phyloP scores from a whole-genome alignment of 192 early-diverging fungal genomes.

The Mortierella claussenii region DNA sequence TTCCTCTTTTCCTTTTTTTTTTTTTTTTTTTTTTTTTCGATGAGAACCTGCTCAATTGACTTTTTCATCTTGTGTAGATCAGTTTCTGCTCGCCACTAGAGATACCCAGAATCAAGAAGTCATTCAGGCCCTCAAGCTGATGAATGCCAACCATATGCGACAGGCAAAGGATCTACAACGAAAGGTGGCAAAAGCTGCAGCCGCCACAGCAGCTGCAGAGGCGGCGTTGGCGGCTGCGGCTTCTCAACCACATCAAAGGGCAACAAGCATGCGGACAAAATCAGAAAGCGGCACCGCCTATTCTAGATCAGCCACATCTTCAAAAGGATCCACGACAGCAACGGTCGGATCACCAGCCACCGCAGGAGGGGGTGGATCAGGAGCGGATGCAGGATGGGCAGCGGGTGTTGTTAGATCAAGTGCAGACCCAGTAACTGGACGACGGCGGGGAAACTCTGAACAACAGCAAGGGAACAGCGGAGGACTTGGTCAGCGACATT shows the following conservation, averaged over 20 bases:
- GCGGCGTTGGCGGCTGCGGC: constrained; percentile 1
- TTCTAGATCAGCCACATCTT: neutral
- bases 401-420: neutral
- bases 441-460: constrained; percentile 6
- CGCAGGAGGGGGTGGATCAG: neutral
- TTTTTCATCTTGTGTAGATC: constrained; percentile 7
- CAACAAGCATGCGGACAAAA: too few relatives aligned
- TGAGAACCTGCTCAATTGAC: neutral
- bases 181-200: constrained; percentile 47
- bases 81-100: constrained; percentile 39
- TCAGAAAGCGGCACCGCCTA: neutral
- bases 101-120: constrained; percentile 59
- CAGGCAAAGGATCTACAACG: constrained; percentile 74
- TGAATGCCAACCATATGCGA: constrained; percentile 74
- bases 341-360: neutral
- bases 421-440: neutral
- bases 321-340: too few relatives aligned
- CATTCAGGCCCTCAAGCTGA: constrained; percentile 69
- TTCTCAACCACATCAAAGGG: too few relatives aligned
- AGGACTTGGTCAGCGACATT: constrained; percentile 14
- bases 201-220: constrained; percentile 13
- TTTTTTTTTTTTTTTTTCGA: too few relatives aligned
- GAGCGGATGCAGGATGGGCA: neutral
- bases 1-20: too few relatives aligned
- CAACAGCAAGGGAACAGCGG: constrained; percentile 19